Base-by-base conservation (phyloP, 2,329 filamentous ascomycete species). In the Aspergillus fischeri region DNA sequence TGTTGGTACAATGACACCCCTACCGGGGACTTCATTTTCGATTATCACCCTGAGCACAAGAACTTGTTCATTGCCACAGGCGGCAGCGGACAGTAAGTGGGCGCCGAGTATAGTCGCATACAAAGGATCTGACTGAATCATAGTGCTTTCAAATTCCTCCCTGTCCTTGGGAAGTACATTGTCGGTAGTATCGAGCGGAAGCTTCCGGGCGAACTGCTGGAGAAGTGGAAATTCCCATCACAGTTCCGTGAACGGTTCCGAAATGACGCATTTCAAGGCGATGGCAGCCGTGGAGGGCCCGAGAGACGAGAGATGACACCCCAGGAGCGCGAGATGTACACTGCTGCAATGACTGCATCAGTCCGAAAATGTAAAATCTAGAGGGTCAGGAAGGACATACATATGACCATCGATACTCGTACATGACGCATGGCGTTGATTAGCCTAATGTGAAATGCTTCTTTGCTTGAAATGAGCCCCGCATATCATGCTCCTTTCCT, bases 1-100 rank as follows among this genome's bases (percentile, higher is more conserved):
- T 90, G 87, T 74, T 90, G 87, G 87, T 90, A 90, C 68, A 84
- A 83, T 2, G 87, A 90, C 67, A 90, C 87, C 27, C 78, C 83
- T 1, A 84, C 83, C 3, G 86, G 83, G 4, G 84, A 90, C 65
- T 90, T 88, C 74, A 77, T 90, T 50, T 78, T 89, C 57, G 84
- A 86, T 65, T 86, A 85, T 70, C 86, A 89, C 63, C 86, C 87
- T 0, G 75, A 78, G 9, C 82, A 81, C 71, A 71, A 62, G 52
- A 70, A 69, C 20, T 32, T 70, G 47, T 70, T 70, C 44, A 64
- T 71, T 48, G 66, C 65, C 1, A 67, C 65, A 1, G 69, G 67
- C 7, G 69, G 67, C 3, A 70, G 63, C 49, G 69, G 67, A 54
- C 68, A 70, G 68, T 71, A 63, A 60, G 68, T 63, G 20, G 4